phyloP scores from a whole-genome alignment of 2,329 filamentous ascomycete genomes.

The Colletotrichum scovillei region DNA sequence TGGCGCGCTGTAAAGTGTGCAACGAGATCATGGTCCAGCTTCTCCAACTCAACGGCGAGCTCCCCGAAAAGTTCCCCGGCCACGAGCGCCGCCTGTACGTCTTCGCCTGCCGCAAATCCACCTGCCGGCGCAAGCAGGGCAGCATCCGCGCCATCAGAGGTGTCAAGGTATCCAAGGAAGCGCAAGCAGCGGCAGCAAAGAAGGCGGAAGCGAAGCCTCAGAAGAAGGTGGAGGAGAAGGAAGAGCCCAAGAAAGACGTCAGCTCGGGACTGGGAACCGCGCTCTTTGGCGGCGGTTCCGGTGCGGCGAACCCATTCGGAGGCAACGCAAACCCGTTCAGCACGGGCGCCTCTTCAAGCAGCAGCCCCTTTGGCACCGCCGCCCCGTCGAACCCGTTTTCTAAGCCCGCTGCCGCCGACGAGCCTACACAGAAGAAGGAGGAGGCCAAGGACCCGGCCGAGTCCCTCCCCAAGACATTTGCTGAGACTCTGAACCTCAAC shows the following conservation, averaged over 20 bases:
- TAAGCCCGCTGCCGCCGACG: conserved; percentile 43
- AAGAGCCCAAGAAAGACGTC: conserved; percentile 45
- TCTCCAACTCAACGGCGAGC: conserved; percentile 89
- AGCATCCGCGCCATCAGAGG: conserved; percentile 82
- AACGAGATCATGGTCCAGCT: conserved; percentile 85
- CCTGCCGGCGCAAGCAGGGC: conserved; percentile 84
- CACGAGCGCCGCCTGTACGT: conserved; percentile 92
- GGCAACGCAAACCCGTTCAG: conserved; percentile 48
- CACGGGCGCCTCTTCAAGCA: conserved; percentile 41
- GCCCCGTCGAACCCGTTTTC: conserved; percentile 44
- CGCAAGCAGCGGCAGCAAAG: conserved; percentile 41
- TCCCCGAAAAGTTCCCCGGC: conserved; percentile 86
- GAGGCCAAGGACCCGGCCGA: conserved; percentile 39
- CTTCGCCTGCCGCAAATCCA: conserved; percentile 81
- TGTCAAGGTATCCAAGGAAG: conserved; percentile 65
- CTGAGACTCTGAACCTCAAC: conserved; percentile 82
- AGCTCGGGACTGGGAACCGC: conserved; percentile 70
- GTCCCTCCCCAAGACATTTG: conserved; percentile 71
- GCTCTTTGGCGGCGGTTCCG: conserved; percentile 67
- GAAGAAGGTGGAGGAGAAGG: conserved; percentile 48
- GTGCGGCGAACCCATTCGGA: conserved; percentile 70
- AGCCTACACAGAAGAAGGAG: conserved; percentile 42
- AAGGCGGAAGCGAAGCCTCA: conserved; percentile 46
- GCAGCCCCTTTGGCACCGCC: conserved; percentile 61
- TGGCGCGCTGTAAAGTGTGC: conserved; percentile 90